Evolutionary conservation across 495 filamentous ascomycete genomes (phyloP), one percentile per base, ranked within the genome.

Genomic region (Talaromyces stipitatus): DNA sequence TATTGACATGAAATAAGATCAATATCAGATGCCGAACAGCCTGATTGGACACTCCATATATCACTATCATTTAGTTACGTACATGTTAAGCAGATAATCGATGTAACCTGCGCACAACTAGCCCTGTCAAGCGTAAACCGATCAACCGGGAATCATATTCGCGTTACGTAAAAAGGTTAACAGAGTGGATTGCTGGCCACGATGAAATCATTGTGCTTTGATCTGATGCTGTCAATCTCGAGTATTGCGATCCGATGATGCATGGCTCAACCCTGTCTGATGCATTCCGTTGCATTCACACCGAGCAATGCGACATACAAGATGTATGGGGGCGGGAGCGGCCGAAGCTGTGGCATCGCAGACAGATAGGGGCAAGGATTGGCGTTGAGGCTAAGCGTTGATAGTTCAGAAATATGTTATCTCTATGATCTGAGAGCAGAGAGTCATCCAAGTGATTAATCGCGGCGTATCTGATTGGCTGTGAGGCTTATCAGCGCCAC

Each of bases 101-200:
- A 41, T 41, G 36, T 41, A 41, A 41, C 36, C 4, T 41, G 36
- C 33, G 11, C 36, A 18, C 36, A 41, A 41, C n/a, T n/a, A 41
- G n/a, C 36, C 28, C 28, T 29, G 28, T 29, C 28, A 29, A 9
- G 16, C 2, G 45, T 48, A 48, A 48, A 26, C 45, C 24, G 24
- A 26, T 48, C 24, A 48, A 18, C 20, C 45, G 45, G 24, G 6
- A 48, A 48, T 18, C 7, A 6, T 6, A 33, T 11, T 20, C 20
- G 45, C 6, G 45, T 48, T 48, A 48, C 45, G 45, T 48, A 48
- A 48, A 48, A 48, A 48, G 45, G 45, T 48, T 48, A 48, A 48
- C 24, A 5, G 22, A n/a, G 20, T 24, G 45, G 45, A 48, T 6
- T 11, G 45, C 5, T 48, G 9, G 36, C 18, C 36, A 20, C n/a